phyloP scores from a whole-genome alignment of 768 basidiomycete species.

The Inosperma sp. region DNA sequence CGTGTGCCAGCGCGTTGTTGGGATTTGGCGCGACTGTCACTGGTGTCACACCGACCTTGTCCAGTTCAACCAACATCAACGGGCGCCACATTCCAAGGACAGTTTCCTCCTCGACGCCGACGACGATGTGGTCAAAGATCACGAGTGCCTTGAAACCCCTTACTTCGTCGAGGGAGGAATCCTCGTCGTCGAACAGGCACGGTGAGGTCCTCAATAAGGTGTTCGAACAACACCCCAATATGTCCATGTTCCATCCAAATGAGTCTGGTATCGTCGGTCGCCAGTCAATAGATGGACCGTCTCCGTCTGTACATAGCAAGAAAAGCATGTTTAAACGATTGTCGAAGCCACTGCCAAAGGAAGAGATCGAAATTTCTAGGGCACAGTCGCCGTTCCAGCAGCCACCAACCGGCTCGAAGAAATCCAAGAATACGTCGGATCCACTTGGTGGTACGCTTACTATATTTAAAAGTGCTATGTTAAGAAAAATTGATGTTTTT shows the following conservation, averaged over 20 bases:
- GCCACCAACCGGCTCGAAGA: constrained; percentile 39
- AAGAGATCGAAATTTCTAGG: constrained; percentile 33
- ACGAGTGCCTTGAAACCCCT: constrained; percentile 50
- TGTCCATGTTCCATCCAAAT: constrained; percentile 46
- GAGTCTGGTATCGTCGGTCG: constrained; percentile 26
- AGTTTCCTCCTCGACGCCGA: constrained; percentile 2
- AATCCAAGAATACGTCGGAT: constrained; percentile 39
- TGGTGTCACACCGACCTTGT: constrained; percentile 19
- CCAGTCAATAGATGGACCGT: constrained; percentile 41
- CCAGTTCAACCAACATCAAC: constrained; percentile 20
- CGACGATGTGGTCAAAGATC: constrained; percentile 59
- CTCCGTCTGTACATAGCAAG: constrained; percentile 46
- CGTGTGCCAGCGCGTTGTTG: constrained; percentile 25
- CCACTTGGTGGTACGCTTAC: neutral
- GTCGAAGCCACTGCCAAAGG: constrained; percentile 39
- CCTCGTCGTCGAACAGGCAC: constrained; percentile 24
- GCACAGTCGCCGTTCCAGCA: constrained; percentile 33
- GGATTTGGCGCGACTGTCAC: constrained; percentile 19
- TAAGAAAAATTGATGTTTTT: neutral
- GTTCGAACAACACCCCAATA: constrained; percentile 57
- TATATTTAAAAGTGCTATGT: neutral
- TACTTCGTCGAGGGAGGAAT: constrained; percentile 28
- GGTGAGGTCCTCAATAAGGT: constrained; percentile 48
- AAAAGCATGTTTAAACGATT: constrained; percentile 52
- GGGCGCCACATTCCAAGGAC: neutral